These are phyloP conservation scores for Solanum neorickii DNA, from an alignment of 257 asterid genomes.

Conservation along the genomic window DNA sequence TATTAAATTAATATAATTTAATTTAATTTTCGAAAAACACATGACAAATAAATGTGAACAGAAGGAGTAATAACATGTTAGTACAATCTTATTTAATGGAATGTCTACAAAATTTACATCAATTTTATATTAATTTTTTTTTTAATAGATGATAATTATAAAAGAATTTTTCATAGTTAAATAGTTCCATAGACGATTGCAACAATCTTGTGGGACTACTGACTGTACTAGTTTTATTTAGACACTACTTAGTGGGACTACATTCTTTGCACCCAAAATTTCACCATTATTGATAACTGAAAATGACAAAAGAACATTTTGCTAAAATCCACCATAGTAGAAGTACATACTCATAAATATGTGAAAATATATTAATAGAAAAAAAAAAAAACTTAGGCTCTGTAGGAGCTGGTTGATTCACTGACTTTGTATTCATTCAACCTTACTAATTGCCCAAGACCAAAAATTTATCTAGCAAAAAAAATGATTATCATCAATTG, in stretches of 20 bases:
- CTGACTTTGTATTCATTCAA: not conserved
- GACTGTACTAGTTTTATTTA: not conserved
- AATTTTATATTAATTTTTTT: not conserved
- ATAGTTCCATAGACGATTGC: not conserved
- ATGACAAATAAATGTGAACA: no score
- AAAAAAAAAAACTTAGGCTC: not conserved
- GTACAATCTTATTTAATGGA: not conserved
- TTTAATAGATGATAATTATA: not conserved
- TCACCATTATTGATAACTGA: not conserved
- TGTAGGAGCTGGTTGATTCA: not conserved
- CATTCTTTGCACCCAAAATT: not conserved
- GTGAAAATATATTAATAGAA: not conserved
- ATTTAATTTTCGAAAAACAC: no score
- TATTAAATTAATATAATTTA: no score
- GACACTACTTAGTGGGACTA: not conserved
- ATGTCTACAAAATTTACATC: not conserved
- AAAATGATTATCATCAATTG: not conserved
- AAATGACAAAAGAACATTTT: not conserved
- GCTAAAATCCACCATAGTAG: not conserved
- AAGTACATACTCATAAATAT: not conserved
- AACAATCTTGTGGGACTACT: not conserved
- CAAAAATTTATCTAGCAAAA: not conserved
- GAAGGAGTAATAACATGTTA: no score
- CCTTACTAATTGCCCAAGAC: slow-evolving; percentile 1
- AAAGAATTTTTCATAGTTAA: not conserved